Conservation (phyloP, 2,329 filamentous ascomycete species). For the Cytospora paraplurivora region DNA sequence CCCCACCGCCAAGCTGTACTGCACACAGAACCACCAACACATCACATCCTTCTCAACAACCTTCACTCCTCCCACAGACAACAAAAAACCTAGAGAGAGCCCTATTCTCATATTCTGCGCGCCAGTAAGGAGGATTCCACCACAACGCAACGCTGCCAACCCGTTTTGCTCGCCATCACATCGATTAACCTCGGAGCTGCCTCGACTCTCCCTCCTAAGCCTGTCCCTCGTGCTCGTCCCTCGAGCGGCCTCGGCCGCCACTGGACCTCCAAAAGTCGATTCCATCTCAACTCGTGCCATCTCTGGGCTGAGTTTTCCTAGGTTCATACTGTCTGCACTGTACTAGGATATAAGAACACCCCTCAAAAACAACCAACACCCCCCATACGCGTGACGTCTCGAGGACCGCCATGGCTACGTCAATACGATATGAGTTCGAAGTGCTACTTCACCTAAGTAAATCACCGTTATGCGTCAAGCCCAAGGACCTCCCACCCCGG, state of each 20-base stretch:
- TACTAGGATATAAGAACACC: conserved; percentile 4
- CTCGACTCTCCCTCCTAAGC: conserved; percentile 16
- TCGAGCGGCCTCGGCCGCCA: conserved; percentile 21
- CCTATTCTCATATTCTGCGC: background rate
- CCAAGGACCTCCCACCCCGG: conserved; percentile 74
- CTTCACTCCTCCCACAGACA: conserved; percentile 8
- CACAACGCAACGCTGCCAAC: background rate
- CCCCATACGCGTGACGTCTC: conserved; percentile 2
- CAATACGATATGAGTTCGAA: conserved; percentile 72
- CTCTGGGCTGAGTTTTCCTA: conserved; percentile 3
- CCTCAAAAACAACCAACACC: background rate
- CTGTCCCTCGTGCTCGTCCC: background rate
- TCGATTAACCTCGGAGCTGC: conserved; percentile 4
- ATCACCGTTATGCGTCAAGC: conserved; percentile 83
- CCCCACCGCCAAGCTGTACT: conserved; percentile 10
- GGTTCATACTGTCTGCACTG: conserved; percentile 8
- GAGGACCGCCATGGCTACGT: conserved; percentile 42
- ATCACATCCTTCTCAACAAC: conserved; percentile 4
- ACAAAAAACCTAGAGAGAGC: background rate
- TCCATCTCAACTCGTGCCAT: background rate
- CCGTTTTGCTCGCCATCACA: background rate
- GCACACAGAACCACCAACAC: conserved; percentile 2
- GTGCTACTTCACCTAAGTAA: conserved; percentile 74
- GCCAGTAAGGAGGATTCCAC: background rate
- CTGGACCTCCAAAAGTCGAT: conserved; percentile 8